phyloP scores from a whole-genome alignment of 495 filamentous ascomycete genomes.

The Trichodelitschia bisporula region DNA sequence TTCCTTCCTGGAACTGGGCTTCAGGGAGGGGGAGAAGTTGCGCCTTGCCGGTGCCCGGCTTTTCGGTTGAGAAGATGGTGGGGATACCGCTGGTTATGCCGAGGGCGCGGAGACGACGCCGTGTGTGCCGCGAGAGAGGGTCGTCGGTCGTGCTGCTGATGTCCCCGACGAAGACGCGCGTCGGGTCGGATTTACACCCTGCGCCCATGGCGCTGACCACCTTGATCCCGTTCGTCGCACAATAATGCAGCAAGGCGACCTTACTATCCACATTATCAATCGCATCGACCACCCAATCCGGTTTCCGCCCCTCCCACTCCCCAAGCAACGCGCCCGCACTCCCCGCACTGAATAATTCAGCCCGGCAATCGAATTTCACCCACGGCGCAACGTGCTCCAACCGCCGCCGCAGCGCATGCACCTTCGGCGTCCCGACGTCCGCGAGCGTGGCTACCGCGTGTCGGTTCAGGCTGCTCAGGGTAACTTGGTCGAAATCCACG shows the following conservation, averaged over 20 bases:
- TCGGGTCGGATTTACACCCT: constrained; percentile 92
- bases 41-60: constrained; percentile 76
- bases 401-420: constrained; percentile 51
- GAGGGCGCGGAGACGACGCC: constrained; percentile 49
- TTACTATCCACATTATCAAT: constrained; percentile 98
- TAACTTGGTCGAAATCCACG: constrained; percentile 96
- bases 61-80: constrained; percentile 82
- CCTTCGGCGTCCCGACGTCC: constrained; percentile 90
- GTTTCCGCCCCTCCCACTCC: constrained; percentile 26
- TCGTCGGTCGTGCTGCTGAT: constrained; percentile 80
- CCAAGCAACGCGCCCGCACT: neutral
- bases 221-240: constrained; percentile 42
- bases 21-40: constrained; percentile 65
- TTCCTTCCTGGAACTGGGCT: constrained; percentile 72
- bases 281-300: constrained; percentile 80
- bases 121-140: constrained; percentile 61
- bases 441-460: constrained; percentile 85
- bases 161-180: constrained; percentile 72
- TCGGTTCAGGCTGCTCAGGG: constrained; percentile 73
- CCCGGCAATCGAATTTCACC: constrained; percentile 68
- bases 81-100: constrained; percentile 73
- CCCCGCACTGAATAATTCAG: constrained; percentile 43
- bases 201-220: constrained; percentile 94
- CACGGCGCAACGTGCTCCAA: constrained; percentile 75
- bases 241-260: constrained; percentile 75